Percentiles rank a stretch among this genome's conserved stretches.
phyloP scores from a whole-genome alignment of 192 early-diverging fungal genomes.

The Rhizophagus prolifer region DNA sequence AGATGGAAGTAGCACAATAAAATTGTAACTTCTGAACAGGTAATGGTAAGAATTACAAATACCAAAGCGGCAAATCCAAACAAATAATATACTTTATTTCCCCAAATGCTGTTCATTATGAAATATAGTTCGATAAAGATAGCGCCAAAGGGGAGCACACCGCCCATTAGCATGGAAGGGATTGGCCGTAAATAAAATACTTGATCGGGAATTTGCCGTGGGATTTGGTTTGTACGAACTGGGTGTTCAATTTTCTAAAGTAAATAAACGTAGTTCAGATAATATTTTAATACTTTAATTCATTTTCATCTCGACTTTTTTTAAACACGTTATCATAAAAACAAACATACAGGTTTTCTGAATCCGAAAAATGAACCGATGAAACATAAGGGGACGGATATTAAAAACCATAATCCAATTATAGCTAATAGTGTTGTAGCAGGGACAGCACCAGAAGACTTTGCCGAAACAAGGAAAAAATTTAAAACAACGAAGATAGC shows the following conservation, averaged over 20 bases:
- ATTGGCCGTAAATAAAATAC: slow-evolving; percentile 74
- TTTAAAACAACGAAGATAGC: slow-evolving; percentile 70
- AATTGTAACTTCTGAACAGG: slow-evolving; percentile 83
- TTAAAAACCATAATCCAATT: slow-evolving; percentile 75
- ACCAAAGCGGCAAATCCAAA: slow-evolving; percentile 92
- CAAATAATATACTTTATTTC: slow-evolving; percentile 90
- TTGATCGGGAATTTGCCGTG: slow-evolving; percentile 89
- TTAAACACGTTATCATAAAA: neutral
- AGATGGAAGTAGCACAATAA: slow-evolving; percentile 89
- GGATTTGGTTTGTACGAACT: slow-evolving; percentile 91
- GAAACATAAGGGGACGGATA: slow-evolving; percentile 82
- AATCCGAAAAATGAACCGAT: slow-evolving; percentile 75
- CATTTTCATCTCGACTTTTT: neutral
- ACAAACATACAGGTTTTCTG: slow-evolving; percentile 47
- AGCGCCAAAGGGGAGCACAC: slow-evolving; percentile 87
- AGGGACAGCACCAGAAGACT: slow-evolving; percentile 88
- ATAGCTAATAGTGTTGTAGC: slow-evolving; percentile 83
- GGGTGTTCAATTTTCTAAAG: slow-evolving; percentile 61
- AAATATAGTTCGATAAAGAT: slow-evolving; percentile 98
- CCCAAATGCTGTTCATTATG: slow-evolving; percentile 93
- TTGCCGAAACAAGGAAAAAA: slow-evolving; percentile 76
- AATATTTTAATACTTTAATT: no score
- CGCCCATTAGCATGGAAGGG: slow-evolving; percentile 74
- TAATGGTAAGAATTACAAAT: slow-evolving; percentile 80
- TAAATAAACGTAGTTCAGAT: no score